These are phyloP conservation scores for Taiozyma sp. DNA, from an alignment of 1,139 yeast genomes.

Conservation along the genomic window DNA sequence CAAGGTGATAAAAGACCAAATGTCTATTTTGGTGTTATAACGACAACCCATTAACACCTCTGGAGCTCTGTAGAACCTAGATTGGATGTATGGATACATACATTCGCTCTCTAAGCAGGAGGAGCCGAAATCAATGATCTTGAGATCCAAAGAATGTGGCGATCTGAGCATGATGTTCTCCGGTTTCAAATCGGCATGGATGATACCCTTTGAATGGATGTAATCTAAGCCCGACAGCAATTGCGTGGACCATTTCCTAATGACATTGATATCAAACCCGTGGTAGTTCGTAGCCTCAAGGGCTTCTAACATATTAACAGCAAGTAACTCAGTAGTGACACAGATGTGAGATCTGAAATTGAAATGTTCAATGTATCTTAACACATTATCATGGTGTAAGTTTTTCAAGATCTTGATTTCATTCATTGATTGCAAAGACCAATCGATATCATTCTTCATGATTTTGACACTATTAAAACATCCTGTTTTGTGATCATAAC, in stretches of 20 bases:
- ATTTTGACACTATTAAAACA: constrained; percentile 66
- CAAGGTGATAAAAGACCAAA: constrained; percentile 77
- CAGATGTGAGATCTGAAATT: constrained; percentile 81
- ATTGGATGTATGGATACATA: constrained; percentile 55
- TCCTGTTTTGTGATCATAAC: constrained; percentile 60
- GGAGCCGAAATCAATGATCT: constrained; percentile 64
- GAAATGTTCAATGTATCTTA: constrained; percentile 64
- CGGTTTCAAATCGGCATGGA: constrained; percentile 80
- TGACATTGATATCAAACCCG: constrained; percentile 52
- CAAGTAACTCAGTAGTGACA: constrained; percentile 67
- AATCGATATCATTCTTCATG: constrained; percentile 65
- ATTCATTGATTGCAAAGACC: constrained; percentile 74
- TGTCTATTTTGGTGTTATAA: constrained; percentile 64
- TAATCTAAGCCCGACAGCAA: constrained; percentile 54
- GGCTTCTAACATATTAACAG: constrained; percentile 62
- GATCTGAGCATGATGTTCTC: constrained; percentile 56
- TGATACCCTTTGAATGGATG: constrained; percentile 50
- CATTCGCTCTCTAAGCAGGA: constrained; percentile 45
- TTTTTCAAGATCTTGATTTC: constrained; percentile 67
- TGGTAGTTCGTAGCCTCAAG: constrained; percentile 54
- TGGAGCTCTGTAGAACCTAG: constrained; percentile 65
- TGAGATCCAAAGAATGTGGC: constrained; percentile 33
- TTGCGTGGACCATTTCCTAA: constrained; percentile 47
- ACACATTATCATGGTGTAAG: constrained; percentile 38
- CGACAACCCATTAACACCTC: constrained; percentile 79